Percentiles rank a stretch among this genome's conserved stretches.
These are phyloP conservation scores for Fusarium sp. DNA, from an alignment of 2,329 filamentous ascomycete species.

Conservation along the genomic window DNA sequence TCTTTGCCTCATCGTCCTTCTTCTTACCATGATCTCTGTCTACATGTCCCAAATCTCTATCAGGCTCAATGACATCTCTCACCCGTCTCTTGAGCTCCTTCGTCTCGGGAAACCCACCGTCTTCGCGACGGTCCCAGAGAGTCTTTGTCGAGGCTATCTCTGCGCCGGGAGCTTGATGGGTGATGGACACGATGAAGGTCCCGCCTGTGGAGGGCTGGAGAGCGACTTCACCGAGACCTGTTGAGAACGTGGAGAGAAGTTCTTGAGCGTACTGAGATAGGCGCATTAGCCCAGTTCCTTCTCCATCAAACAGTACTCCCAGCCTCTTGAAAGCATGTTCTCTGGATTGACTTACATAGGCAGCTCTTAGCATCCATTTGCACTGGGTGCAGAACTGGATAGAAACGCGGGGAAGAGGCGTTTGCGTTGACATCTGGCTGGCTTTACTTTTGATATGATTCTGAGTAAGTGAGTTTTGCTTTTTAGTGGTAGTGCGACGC, in stretches of 20 bases:
- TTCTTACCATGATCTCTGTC: slow-evolving; percentile 64
- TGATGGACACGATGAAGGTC: slow-evolving; percentile 80
- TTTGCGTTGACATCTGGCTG: slow-evolving; percentile 21
- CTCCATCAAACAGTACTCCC: not conserved
- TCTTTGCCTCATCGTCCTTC: slow-evolving; percentile 15
- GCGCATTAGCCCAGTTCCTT: too few species aligned
- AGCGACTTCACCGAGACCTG: slow-evolving; percentile 85
- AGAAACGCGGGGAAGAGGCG: slow-evolving; percentile 74
- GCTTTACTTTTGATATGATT: slow-evolving; percentile 20
- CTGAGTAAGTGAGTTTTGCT: not conserved
- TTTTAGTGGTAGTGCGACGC: slow-evolving; percentile 2
- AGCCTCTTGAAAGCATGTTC: not conserved
- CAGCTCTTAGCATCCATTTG: slow-evolving; percentile 89
- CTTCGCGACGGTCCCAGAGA: slow-evolving; percentile 88
- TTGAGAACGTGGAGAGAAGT: slow-evolving; percentile 91
- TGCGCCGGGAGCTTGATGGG: slow-evolving; percentile 51
- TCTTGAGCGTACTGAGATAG: slow-evolving; percentile 85
- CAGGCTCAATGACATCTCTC: slow-evolving; percentile 84
- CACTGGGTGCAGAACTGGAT: slow-evolving; percentile 96
- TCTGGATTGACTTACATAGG: slow-evolving; percentile 74
- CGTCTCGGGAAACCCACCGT: slow-evolving; percentile 94
- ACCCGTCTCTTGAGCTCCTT: slow-evolving; percentile 90
- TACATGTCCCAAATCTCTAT: slow-evolving; percentile 83
- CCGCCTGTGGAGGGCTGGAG: slow-evolving; percentile 89
- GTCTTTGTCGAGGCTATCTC: slow-evolving; percentile 58